These are phyloP conservation scores for Grosmannia huntii DNA, from an alignment of 2,329 filamentous ascomycete genomes.

Conservation along the genomic window DNA sequence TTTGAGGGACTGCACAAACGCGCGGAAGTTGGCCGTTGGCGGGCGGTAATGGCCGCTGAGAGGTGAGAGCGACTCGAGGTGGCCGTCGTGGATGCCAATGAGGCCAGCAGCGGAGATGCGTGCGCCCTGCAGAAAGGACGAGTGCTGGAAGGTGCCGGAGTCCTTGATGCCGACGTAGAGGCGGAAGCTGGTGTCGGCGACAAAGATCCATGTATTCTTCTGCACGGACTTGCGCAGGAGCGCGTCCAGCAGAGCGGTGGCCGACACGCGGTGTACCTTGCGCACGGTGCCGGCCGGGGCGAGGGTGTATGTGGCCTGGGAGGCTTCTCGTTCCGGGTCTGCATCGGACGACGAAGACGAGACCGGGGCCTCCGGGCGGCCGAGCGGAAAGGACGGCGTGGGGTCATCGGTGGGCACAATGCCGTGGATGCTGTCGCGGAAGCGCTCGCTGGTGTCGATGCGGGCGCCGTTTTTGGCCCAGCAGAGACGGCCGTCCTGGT, in stretches of 20 bases:
- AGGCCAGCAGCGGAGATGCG: slow-evolving; percentile 73
- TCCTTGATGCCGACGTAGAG: slow-evolving; percentile 86
- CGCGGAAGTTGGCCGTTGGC: slow-evolving; percentile 68
- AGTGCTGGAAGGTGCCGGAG: slow-evolving; percentile 80
- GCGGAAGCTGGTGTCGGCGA: slow-evolving; percentile 71
- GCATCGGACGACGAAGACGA: too few species aligned
- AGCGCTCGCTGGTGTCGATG: slow-evolving; percentile 65
- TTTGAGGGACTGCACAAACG: slow-evolving; percentile 62
- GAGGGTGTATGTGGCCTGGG: too few species aligned
- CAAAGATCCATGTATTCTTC: slow-evolving; percentile 91
- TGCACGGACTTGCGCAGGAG: slow-evolving; percentile 66
- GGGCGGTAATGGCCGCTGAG: slow-evolving; percentile 75
- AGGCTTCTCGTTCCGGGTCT: too few species aligned
- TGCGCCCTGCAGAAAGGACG: slow-evolving; percentile 72
- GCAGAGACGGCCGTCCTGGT: slow-evolving; percentile 60
- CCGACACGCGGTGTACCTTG: slow-evolving; percentile 51
- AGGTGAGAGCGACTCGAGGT: slow-evolving; percentile 59
- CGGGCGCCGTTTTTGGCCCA: slow-evolving; percentile 74
- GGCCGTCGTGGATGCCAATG: slow-evolving; percentile 73
- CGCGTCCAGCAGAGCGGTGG: slow-evolving; percentile 64
- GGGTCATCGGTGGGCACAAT: slow-evolving; percentile 51
- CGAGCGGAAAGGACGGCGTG: slow-evolving; percentile 36
- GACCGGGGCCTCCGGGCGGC: not conserved
- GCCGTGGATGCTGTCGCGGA: slow-evolving; percentile 67
- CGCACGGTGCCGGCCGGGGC: slow-evolving; percentile 19